phyloP scores from a whole-genome alignment of 2,329 filamentous ascomycete species.

The Conoideocrella luteorostrata region DNA sequence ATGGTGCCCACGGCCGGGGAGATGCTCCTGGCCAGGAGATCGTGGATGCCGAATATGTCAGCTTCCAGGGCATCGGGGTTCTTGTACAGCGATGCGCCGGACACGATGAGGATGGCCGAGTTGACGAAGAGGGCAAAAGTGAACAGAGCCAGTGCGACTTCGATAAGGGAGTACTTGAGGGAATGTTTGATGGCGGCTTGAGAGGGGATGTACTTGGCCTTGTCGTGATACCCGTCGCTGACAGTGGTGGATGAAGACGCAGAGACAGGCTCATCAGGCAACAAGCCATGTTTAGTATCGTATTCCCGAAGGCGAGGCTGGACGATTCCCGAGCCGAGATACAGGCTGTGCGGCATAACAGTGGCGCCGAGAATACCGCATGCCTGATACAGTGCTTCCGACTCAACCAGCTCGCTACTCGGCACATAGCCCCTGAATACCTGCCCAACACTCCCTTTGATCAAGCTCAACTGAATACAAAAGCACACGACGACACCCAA shows the following conservation, averaged over 20 bases:
- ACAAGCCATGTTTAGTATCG: constrained; percentile 50
- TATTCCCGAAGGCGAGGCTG: constrained; percentile 61
- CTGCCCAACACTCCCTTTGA: constrained; percentile 46
- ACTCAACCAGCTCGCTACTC: constrained; percentile 50
- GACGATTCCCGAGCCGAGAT: constrained; percentile 63
- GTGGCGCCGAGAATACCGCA: constrained; percentile 74
- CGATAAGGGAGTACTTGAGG: constrained; percentile 65
- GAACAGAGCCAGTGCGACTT: constrained; percentile 66
- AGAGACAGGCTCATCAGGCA: constrained; percentile 29
- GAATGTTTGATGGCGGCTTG: constrained; percentile 66
- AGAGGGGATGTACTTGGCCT: constrained; percentile 62
- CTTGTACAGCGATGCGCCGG: constrained; percentile 68
- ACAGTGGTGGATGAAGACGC: constrained; percentile 16
- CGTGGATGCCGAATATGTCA: constrained; percentile 78
- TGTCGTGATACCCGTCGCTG: constrained; percentile 31
- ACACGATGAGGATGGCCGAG: constrained; percentile 73
- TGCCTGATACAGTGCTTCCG: constrained; percentile 58
- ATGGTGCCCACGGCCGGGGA: constrained; percentile 71
- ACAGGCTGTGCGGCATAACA: constrained; percentile 65
- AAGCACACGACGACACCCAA: constrained; percentile 66
- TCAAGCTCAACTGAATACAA: constrained; percentile 60
- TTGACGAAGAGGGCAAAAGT: constrained; percentile 83
- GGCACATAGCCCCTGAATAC: constrained; percentile 62
- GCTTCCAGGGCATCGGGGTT: constrained; percentile 56
- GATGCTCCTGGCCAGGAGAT: constrained; percentile 61